Conservation (phyloP, 768 basidiomycete species). For the Auricularia sp. region DNA sequence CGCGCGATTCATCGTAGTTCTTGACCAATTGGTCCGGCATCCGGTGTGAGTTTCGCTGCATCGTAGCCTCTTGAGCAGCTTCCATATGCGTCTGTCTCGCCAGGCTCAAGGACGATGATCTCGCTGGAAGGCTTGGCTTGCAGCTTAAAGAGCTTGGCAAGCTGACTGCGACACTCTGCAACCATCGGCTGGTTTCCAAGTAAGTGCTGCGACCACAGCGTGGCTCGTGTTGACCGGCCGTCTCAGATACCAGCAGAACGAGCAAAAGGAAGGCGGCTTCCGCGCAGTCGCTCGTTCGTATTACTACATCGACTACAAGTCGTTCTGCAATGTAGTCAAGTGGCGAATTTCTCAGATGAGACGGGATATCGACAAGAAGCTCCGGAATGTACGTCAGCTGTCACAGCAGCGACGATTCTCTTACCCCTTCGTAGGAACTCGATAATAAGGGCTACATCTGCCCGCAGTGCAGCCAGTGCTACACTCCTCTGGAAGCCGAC, state of each 20-base stretch:
- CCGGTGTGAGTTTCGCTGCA: slow-evolving; percentile 70
- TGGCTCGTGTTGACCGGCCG: not conserved
- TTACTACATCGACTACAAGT: slow-evolving; percentile 93
- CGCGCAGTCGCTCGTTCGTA: slow-evolving; percentile 84
- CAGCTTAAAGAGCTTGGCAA: slow-evolving; percentile 87
- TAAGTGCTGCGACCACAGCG: slow-evolving; percentile 27
- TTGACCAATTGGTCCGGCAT: slow-evolving; percentile 89
- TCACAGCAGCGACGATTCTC: not conserved
- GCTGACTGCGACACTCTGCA: slow-evolving; percentile 70
- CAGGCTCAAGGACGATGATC: slow-evolving; percentile 88
- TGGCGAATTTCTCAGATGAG: slow-evolving; percentile 95
- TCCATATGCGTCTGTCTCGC: slow-evolving; percentile 12
- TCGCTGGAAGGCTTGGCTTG: slow-evolving; percentile 83
- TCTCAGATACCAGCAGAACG: slow-evolving; percentile 76
- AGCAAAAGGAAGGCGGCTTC: slow-evolving; percentile 82
- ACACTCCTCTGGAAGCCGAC: slow-evolving; percentile 77
- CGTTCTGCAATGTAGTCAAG: slow-evolving; percentile 95
- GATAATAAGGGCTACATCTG: slow-evolving; percentile 98
- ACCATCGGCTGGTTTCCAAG: slow-evolving; percentile 72
- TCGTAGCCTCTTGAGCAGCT: slow-evolving; percentile 12
- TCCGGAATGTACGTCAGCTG: slow-evolving; percentile 62
- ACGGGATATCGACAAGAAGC: slow-evolving; percentile 74
- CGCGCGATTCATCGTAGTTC: slow-evolving; percentile 76
- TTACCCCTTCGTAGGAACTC: slow-evolving; percentile 53
- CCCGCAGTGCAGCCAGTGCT: slow-evolving; percentile 75